Evolutionary conservation across 2,329 filamentous ascomycete genomes (phyloP), one percentile per base, ranked within the genome.

Genomic region (Laburnicola sp.): DNA sequence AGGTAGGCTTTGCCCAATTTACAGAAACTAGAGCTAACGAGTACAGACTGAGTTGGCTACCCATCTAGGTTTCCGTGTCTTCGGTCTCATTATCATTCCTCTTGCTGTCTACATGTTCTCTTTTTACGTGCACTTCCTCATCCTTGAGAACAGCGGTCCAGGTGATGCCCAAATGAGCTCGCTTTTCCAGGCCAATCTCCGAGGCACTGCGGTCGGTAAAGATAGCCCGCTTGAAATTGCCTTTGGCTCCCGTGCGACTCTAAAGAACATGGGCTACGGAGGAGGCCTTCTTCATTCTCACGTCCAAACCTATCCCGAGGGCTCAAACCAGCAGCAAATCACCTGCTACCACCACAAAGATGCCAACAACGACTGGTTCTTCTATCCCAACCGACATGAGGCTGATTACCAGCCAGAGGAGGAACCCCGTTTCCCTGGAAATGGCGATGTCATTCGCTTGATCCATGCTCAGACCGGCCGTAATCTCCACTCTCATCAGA

Each of bases 141-240:
- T 99, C 57, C 83, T 99, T 51, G 90, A 95, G 74, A 93, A 91
- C 76, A 93, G 87, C 64, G 94, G 94, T 21, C 94, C 95, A 6
- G 94, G 94, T 48, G 94, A 99, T 78, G 94, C 94, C n/a, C 94
- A 99, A 76, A 99, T 99, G 94, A 97, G 92, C 78, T 99, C 94
- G 25, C 84, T 99, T 44, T 99, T 99, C 83, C 94, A 99, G 74
- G 94, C 95, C 41, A 99, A 99, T 70, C 82, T 99, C 32, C 87
- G 85, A 65, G 94, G 94, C 25, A 97, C 93, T 8, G 89, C 95
- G 59, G 93, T 99, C 56, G 93, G 93, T 68, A 91, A 90, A 73
- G 88, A 96, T 73, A 97, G 92, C 68, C 94, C 95, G 22, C 82
- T 99, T 11, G 94, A 99, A 70, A 81, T 99, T 59, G 93, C 91